A percentile compares a stretch with the other conserved stretches of the same genome.
Conservation (phyloP, 805 yeast genomes). For the Candida verbasci region DNA sequence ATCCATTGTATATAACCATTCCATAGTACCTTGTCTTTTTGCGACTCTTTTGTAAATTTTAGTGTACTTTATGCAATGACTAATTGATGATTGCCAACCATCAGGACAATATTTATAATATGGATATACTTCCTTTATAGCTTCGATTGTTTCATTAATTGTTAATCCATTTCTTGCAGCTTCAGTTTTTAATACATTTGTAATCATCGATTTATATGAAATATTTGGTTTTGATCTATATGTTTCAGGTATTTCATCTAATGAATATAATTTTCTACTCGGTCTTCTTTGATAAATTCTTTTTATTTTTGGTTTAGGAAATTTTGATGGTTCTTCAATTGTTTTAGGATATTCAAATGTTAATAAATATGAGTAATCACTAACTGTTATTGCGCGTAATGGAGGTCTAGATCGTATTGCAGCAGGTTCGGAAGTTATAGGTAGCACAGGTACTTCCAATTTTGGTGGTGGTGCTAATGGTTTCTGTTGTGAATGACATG, state of each 20-base stretch:
- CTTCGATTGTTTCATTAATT: conserved; percentile 68
- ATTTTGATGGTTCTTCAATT: conserved; percentile 23
- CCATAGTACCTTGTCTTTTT: conserved; percentile 55
- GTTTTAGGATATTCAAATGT: conserved; percentile 32
- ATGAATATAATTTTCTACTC: conserved; percentile 60
- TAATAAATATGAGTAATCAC: conserved; percentile 12
- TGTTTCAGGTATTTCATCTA: conserved; percentile 87
- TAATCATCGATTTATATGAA: conserved; percentile 76
- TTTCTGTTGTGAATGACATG: conserved; percentile 21
- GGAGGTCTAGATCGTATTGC: conserved; percentile 17
- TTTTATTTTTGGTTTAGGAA: conserved; percentile 31
- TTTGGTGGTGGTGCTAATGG: conserved; percentile 34
- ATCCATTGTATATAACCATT: conserved; percentile 93
- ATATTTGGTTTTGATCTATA: conserved; percentile 79
- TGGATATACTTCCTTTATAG: conserved; percentile 83
- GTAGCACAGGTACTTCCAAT: conserved; percentile 27
- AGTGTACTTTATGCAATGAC: conserved; percentile 84
- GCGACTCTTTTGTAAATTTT: conserved; percentile 62
- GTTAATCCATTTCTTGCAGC: conserved; percentile 67
- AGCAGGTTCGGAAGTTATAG: conserved; percentile 21
- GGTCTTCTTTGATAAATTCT: conserved; percentile 40
- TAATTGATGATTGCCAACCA: conserved; percentile 95
- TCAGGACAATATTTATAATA: conserved; percentile 91
- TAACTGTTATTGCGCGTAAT: conserved; percentile 26
- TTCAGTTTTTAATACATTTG: conserved; percentile 68